Percentiles rank a stretch among this genome's conserved stretches.
phyloP scores from a whole-genome alignment of 2,329 filamentous ascomycete species.

The Fusarium mexicanum region DNA sequence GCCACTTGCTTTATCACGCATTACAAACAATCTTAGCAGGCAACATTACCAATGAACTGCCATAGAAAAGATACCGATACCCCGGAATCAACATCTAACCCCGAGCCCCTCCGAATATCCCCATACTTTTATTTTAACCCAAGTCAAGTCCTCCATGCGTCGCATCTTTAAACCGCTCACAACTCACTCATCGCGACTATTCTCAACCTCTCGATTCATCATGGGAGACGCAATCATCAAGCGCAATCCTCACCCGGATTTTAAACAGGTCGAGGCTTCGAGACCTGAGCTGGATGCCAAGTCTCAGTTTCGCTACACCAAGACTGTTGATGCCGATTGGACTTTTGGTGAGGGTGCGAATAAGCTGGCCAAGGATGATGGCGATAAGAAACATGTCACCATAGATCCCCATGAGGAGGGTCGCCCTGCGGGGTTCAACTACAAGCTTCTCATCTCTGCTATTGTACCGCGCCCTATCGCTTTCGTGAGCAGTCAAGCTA shows the following conservation, averaged over 20 bases:
- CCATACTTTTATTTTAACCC: slow-evolving; percentile 7
- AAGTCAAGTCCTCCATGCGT: slow-evolving; percentile 1
- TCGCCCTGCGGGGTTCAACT: slow-evolving; percentile 77
- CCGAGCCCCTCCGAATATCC: slow-evolving; percentile 1
- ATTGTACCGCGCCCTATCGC: slow-evolving; percentile 85
- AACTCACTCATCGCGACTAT: not conserved
- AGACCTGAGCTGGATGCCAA: slow-evolving; percentile 68
- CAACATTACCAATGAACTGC: not conserved
- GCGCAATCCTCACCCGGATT: slow-evolving; percentile 73
- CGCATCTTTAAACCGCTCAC: slow-evolving; percentile 13
- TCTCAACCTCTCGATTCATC: slow-evolving; percentile 24
- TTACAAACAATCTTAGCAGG: slow-evolving; percentile 24
- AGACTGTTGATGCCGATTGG: slow-evolving; percentile 74
- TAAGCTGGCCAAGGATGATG: slow-evolving; percentile 46
- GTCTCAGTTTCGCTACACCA: slow-evolving; percentile 63
- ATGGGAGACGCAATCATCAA: slow-evolving; percentile 53
- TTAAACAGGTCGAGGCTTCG: slow-evolving; percentile 74
- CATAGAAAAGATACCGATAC: not conserved
- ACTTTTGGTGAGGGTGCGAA: slow-evolving; percentile 73
- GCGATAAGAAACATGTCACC: slow-evolving; percentile 68
- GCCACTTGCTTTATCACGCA: slow-evolving; percentile 32
- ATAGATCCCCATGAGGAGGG: slow-evolving; percentile 84
- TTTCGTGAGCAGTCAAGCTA: slow-evolving; percentile 64
- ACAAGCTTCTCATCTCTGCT: slow-evolving; percentile 88
- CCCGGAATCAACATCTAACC: not conserved